Percentiles rank a stretch among this genome's conserved stretches.
Conservation (phyloP, 2,329 filamentous ascomycete species). For the Passalora sequoiae region DNA sequence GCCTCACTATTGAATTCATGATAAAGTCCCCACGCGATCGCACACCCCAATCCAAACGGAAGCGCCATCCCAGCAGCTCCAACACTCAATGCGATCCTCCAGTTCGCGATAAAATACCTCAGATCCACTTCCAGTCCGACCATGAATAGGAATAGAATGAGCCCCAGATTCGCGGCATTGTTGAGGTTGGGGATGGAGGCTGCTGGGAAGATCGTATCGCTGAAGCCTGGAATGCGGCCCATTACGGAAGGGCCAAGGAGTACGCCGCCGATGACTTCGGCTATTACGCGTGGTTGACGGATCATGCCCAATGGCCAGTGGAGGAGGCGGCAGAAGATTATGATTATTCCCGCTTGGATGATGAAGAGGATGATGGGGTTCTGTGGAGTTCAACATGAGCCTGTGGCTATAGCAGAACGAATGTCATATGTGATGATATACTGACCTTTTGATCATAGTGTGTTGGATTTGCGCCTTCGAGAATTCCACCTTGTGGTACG, state of each 20-base stretch:
- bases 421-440: too few species aligned
- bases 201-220: conserved; percentile 67
- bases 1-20: conserved; percentile 61
- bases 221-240: conserved; percentile 78
- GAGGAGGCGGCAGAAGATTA: conserved; percentile 67
- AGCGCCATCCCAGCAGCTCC: conserved; percentile 73
- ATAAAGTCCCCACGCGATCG: conserved; percentile 75
- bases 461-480: conserved; percentile 66
- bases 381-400: conserved; percentile 2
- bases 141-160: conserved; percentile 81
- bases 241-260: conserved; percentile 81
- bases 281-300: conserved; percentile 75
- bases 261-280: conserved; percentile 80
- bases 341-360: conserved; percentile 67
- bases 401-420: too few species aligned
- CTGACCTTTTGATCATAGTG: conserved; percentile 56
- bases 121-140: conserved; percentile 85
- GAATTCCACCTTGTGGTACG: conserved; percentile 60
- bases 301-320: conserved; percentile 73
- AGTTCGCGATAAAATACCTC: conserved; percentile 70
- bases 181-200: conserved; percentile 69
- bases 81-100: conserved; percentile 72
- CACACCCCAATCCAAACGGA: conserved; percentile 76
- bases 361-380: conserved; percentile 74
- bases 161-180: conserved; percentile 74